phyloP scores from a whole-genome alignment of 2,329 filamentous ascomycete species.

The Aspergillus sp. region DNA sequence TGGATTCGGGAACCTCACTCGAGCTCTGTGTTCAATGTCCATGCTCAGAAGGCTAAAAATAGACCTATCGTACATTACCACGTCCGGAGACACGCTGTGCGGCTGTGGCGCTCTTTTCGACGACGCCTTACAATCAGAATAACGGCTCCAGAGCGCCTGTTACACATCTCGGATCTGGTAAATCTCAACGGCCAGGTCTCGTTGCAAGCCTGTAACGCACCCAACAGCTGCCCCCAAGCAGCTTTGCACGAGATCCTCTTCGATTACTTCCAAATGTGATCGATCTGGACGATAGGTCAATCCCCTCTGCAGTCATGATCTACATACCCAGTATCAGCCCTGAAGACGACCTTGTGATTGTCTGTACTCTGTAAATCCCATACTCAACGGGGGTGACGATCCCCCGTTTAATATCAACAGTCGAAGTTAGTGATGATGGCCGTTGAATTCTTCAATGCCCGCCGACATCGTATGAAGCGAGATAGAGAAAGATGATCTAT shows the following conservation, averaged over 20 bases:
- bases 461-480: neutral
- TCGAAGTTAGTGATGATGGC: neutral
- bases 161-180: neutral
- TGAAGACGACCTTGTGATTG: neutral
- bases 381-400: neutral
- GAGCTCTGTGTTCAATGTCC: neutral
- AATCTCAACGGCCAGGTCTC: neutral
- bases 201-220: neutral
- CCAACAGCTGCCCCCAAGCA: neutral
- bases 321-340: neutral
- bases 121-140: neutral
- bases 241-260: neutral
- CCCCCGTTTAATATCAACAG: neutral
- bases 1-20: neutral
- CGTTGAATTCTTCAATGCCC: neutral
- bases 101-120: neutral
- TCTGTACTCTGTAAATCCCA: neutral
- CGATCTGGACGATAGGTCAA: conserved; percentile 5
- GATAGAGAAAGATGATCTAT: neutral
- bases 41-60: conserved; percentile 5
- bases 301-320: neutral
- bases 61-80: neutral
- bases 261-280: conserved; percentile 3
- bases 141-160: neutral
- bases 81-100: neutral